phyloP scores from a whole-genome alignment of 1,284 basidiomycete species.

The Trametes sp. region DNA sequence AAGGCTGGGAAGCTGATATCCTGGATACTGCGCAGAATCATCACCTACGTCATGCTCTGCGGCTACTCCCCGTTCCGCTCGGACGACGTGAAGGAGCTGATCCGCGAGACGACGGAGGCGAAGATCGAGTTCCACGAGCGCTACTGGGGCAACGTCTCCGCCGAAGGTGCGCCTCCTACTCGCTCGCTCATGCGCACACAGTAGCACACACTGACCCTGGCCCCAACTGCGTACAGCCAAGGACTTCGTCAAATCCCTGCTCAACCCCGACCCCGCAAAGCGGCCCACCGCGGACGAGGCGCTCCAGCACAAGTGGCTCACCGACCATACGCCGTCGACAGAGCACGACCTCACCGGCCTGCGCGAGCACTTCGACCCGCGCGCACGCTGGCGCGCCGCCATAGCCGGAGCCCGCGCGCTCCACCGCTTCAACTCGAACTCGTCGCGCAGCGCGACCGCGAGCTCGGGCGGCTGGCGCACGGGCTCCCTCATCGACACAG shows the following conservation, averaged over 20 bases:
- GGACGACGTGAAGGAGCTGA: constrained; percentile 79
- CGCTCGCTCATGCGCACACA: too few relatives aligned
- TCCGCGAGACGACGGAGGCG: constrained; percentile 84
- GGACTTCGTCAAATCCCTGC: constrained; percentile 79
- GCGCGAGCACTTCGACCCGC: constrained; percentile 80
- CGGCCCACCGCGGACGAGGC: constrained; percentile 83
- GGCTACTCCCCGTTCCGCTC: constrained; percentile 95
- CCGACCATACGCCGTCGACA: constrained; percentile 60
- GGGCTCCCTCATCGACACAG: constrained; percentile 25
- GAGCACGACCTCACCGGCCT: constrained; percentile 81
- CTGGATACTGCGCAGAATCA: constrained; percentile 69
- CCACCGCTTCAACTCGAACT: constrained; percentile 38
- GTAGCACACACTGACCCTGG: not conserved
- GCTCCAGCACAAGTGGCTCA: constrained; percentile 74
- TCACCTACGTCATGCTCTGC: constrained; percentile 92
- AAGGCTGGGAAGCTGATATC: not conserved
- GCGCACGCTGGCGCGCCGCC: constrained; percentile 71
- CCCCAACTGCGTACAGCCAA: constrained; percentile 64
- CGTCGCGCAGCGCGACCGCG: constrained; percentile 32
- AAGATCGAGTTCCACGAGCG: constrained; percentile 91
- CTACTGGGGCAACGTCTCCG: constrained; percentile 92
- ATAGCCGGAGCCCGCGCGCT: constrained; percentile 71
- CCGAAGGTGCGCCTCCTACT: constrained; percentile 56
- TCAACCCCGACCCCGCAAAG: constrained; percentile 76
- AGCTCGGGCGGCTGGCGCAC: constrained; percentile 39